These are phyloP conservation scores for Dendrostoma leiphaemia DNA, from an alignment of 2,329 filamentous ascomycete genomes.

Conservation along the genomic window DNA sequence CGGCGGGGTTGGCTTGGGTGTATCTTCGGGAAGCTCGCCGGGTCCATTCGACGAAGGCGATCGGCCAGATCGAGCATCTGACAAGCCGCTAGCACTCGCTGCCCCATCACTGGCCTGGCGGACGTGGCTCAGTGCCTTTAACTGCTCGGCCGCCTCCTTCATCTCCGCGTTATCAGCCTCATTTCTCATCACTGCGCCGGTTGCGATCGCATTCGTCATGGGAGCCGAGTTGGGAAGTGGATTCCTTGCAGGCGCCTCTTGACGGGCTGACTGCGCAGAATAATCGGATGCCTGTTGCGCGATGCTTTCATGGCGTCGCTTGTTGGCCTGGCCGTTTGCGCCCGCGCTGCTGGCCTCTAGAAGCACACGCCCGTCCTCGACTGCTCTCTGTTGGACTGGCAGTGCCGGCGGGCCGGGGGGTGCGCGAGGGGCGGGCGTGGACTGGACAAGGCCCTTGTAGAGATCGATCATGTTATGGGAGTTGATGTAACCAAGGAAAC, in stretches of 20 bases:
- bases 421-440: conserved; percentile 31
- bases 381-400: conserved; percentile 17
- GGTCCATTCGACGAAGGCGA: conserved; percentile 38
- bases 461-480: conserved; percentile 67
- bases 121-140: conserved; percentile 64
- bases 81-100: conserved; percentile 16
- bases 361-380: conserved; percentile 57
- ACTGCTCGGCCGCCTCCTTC: conserved; percentile 66
- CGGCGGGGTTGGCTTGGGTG: conserved; percentile 36
- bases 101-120: conserved; percentile 52
- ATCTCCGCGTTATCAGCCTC: conserved; percentile 64
- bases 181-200: conserved; percentile 32
- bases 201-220: neutral
- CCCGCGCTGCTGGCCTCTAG: conserved; percentile 51
- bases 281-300: conserved; percentile 20
- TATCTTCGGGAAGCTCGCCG: conserved; percentile 42
- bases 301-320: conserved; percentile 17
- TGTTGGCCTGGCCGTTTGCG: conserved; percentile 32
- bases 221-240: conserved; percentile 17
- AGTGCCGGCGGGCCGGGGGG: neutral
- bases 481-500: conserved; percentile 62
- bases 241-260: conserved; percentile 19
- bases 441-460: conserved; percentile 57
- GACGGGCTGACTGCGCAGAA: conserved; percentile 22
- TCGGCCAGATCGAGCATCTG: conserved; percentile 25